Base-by-base conservation (phyloP, 2,329 filamentous ascomycete species). In the Clonostachys solani region DNA sequence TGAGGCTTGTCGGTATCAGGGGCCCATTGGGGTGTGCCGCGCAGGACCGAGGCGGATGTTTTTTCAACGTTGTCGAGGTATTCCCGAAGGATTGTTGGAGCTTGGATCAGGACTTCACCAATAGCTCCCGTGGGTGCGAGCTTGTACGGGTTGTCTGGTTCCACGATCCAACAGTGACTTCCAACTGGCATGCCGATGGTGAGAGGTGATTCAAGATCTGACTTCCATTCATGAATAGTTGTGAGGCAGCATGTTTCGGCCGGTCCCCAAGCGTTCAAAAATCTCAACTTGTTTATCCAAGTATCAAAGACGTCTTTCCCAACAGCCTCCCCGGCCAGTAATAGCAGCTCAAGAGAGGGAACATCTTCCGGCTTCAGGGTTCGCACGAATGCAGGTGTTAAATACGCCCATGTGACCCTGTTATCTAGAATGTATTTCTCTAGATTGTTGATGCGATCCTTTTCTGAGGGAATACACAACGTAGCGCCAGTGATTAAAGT, bases 11-110 rank as follows among this genome's bases (percentile, higher is more conserved):
- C 23, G 29, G 41, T 38, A 6, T 42, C n/a, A 15, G 50, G 50
- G 9, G 41, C 48, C 48, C 48, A 52, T 8, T 38, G 23, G 1
- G 50, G 47, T 19, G 48, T 38, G 13, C 5, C 23, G 2, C 12
- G 12, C 13, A 43, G n/a, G 18, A 43, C 23, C 3, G 52, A 49
- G 3, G 49, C 13, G 48, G 60, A 47, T 64, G 71, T 63, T 3
- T 17, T 13, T 15, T 47, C 33, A 23, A 56, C 9, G 7, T 58
- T 51, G 45, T 72, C 71, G n/a, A 77, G 58, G 47, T 80, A 80
- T 35, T 74, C 73, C 35, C 68, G 61, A 19, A 71, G 72, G 15
- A 80, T 12, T 12, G 50, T 53, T 12, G 74, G 74, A 2, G 47
- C 52, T 36, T 55, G 48, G 23, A 55, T 47, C 33, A 51, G 38